Evolutionary conservation across 768 basidiomycete species (phyloP), one percentile per base, ranked within the genome.

Genomic region (Leccinum uliginosum): DNA sequence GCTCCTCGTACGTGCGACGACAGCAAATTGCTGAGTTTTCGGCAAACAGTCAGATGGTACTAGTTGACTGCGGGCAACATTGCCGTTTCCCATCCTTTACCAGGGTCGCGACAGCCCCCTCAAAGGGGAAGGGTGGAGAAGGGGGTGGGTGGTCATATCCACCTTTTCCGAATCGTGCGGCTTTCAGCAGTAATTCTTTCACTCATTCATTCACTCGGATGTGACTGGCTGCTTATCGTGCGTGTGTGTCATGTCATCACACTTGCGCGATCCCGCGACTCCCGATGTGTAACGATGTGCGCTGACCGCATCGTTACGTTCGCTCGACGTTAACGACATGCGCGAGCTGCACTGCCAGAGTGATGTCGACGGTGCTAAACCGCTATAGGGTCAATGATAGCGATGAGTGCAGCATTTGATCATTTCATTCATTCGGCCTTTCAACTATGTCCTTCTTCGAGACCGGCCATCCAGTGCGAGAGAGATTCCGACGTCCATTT

Each of bases 231-330:
- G 35, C 35, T 35, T 35, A 35, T 35, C 35, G 8, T 40, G 38
- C 50, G 51, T 57, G 62, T 57, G 62, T 61, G 62, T 34, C 55
- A 53, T 46, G 62, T 30, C 55, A 53, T 46, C 52, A 45, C 32
- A 51, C 40, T 19, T 19, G 52, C 40, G 10, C n/a, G 54, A 50
- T 50, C 7, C 10, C 40, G 10, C n/a, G 54, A 50, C 48, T 10
- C 10, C n/a, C 21, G 44, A 12, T 51, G 55, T 11, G n/a, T 6
- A 17, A 65, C 6, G n/a, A 43, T 63, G 61, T 43, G 60, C 58
- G 57, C 59, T 46, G 54, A 45, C 43, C 7, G 17, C 34, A 44
- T 40, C 38, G 52, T 57, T 60, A 54, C 55, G 55, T 61, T 56
- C 10, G 56, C 17, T 38, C 34, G 15, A 21, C 52, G 29, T 21